A percentile compares a stretch with the other conserved stretches of the same genome.
Evolutionary conservation across 2,329 filamentous ascomycete species (phyloP).

Genomic region (Fusarium temperatum): DNA sequence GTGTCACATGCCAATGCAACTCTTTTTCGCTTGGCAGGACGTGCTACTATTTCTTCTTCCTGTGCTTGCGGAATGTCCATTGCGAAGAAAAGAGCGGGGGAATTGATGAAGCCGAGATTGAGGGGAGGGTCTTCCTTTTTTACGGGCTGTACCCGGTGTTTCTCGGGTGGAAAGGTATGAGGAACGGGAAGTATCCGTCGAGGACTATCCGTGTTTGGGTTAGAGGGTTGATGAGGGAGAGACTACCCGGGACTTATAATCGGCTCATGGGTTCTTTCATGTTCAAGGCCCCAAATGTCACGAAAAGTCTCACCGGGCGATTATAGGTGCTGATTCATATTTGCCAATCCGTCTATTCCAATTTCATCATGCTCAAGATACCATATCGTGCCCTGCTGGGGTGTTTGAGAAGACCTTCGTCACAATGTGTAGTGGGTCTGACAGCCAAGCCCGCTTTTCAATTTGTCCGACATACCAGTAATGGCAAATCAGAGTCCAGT

Average conservation of each 20-base stretch:
- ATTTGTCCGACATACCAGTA: fast-evolving
- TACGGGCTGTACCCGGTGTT: conserved; percentile 1
- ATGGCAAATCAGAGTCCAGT: fast-evolving
- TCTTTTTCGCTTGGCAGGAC: not conserved
- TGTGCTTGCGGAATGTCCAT: not conserved
- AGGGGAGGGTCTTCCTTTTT: not conserved
- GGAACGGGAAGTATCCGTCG: not conserved
- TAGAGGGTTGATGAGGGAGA: fast-evolving
- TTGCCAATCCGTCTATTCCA: fast-evolving
- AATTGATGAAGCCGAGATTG: not conserved
- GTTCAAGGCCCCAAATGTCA: not conserved
- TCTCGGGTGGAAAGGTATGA: not conserved
- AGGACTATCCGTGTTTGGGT: not conserved
- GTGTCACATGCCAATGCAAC: conserved; percentile 11
- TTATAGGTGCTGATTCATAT: fast-evolving
- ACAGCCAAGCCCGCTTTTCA: fast-evolving
- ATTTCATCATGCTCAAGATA: not conserved
- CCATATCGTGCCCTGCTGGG: not conserved
- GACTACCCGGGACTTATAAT: not conserved
- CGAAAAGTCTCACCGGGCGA: fast-evolving
- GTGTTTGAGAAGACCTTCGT: too few species aligned
- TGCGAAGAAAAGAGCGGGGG: not conserved
- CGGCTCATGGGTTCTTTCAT: not conserved
- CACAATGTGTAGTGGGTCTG: not conserved
- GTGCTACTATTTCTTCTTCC: not conserved